A percentile compares a stretch with the other conserved stretches of the same genome.
phyloP scores from a whole-genome alignment of 1,139 yeast genomes.

The Zygosaccharomyces pseudobailii region DNA sequence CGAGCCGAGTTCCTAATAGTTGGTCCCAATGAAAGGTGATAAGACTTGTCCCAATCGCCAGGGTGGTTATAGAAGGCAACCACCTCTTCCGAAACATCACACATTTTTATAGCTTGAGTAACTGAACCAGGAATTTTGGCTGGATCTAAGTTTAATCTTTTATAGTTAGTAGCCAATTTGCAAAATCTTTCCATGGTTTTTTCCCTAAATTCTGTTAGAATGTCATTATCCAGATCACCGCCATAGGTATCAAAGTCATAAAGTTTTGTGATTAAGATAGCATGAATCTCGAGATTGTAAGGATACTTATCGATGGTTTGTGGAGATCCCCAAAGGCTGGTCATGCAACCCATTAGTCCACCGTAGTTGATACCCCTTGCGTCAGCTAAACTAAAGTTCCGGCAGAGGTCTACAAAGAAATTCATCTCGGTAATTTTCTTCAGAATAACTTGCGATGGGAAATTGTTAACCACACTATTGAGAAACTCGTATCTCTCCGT shows the following conservation, averaged over 20 bases:
- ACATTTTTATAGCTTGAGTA: conserved; percentile 30
- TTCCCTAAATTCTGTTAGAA: conserved; percentile 32
- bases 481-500: conserved; percentile 29
- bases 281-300: conserved; percentile 31
- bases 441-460: conserved; percentile 23
- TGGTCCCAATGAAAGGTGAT: conserved; percentile 29
- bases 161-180: conserved; percentile 22
- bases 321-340: conserved; percentile 29
- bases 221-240: conserved; percentile 39
- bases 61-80: conserved; percentile 26
- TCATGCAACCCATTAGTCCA: conserved; percentile 27
- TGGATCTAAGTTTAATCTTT: conserved; percentile 25
- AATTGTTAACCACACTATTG: conserved; percentile 23
- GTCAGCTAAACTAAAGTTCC: conserved; percentile 21
- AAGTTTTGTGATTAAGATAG: conserved; percentile 45
- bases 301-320: conserved; percentile 25
- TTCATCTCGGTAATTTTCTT: conserved; percentile 24
- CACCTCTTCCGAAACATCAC: conserved; percentile 23
- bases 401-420: conserved; percentile 29
- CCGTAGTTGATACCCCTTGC: conserved; percentile 18
- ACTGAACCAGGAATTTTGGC: conserved; percentile 22
- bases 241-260: conserved; percentile 51
- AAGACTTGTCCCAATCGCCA: conserved; percentile 34
- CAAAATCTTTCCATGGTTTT: conserved; percentile 26
- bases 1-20: conserved; percentile 24